Conservation (phyloP, 768 basidiomycete species). For the Tylopilus plumbeoviolaceoides region DNA sequence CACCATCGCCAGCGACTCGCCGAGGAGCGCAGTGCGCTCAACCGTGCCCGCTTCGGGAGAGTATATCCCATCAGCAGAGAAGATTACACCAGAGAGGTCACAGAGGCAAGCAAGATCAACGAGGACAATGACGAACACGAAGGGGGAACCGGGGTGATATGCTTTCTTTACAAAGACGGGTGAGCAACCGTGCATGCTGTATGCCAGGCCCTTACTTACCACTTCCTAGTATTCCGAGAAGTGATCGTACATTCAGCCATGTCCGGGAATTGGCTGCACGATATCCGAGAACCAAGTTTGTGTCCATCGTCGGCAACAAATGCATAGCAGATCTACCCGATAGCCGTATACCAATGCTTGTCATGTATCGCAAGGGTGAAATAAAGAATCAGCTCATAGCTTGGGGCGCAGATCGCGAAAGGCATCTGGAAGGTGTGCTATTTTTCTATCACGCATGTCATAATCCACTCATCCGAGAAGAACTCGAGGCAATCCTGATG, state of each 20-base stretch:
- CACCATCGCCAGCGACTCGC: conserved; percentile 61
- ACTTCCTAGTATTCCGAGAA: conserved; percentile 65
- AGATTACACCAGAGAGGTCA: conserved; percentile 93
- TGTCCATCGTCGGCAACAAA: conserved; percentile 91
- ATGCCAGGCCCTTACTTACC: neutral
- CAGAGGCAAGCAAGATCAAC: conserved; percentile 78
- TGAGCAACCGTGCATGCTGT: conserved; percentile 36
- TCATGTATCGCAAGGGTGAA: conserved; percentile 91
- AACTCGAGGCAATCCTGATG: conserved; percentile 68
- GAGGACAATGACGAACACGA: conserved; percentile 63
- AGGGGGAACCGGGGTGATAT: conserved; percentile 87
- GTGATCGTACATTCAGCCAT: conserved; percentile 70
- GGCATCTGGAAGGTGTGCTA: conserved; percentile 66
- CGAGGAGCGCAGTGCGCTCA: conserved; percentile 55
- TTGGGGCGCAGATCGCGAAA: conserved; percentile 78
- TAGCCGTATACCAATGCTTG: conserved; percentile 82
- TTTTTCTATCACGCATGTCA: neutral
- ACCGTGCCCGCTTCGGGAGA: conserved; percentile 70
- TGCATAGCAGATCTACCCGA: conserved; percentile 98
- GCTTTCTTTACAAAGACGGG: conserved; percentile 95
- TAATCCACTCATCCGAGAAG: conserved; percentile 32
- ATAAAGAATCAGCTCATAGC: conserved; percentile 81
- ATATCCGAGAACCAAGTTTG: conserved; percentile 91
- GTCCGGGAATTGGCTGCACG: conserved; percentile 69
- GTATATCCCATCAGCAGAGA: conserved; percentile 88